phyloP scores from a whole-genome alignment of 495 filamentous ascomycete genomes.

The Podospora sp. region DNA sequence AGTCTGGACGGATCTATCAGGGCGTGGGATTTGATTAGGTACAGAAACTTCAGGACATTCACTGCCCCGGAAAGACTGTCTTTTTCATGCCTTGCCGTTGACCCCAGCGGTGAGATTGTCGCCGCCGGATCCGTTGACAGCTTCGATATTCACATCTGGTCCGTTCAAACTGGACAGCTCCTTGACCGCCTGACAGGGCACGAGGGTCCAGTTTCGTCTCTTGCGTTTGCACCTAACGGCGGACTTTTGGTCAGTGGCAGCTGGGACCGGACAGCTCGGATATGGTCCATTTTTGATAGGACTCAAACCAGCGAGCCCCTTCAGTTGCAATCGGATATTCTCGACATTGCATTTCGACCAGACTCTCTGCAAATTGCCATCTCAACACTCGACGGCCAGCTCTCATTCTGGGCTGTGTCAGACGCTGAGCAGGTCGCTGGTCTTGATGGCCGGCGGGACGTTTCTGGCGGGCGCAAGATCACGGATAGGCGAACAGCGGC shows the following conservation, averaged over 20 bases:
- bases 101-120: constrained; percentile 92
- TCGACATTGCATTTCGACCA: constrained; percentile 83
- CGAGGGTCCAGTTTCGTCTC: constrained; percentile 84
- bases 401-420: constrained; percentile 92
- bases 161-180: constrained; percentile 94
- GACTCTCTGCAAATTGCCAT: constrained; percentile 90
- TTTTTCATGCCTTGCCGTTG: constrained; percentile 93
- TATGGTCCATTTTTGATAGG: constrained; percentile 92
- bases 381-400: constrained; percentile 87
- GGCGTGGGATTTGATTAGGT: constrained; percentile 95
- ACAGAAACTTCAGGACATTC: constrained; percentile 95
- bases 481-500: constrained; percentile 88
- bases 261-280: constrained; percentile 91
- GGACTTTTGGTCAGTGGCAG: constrained; percentile 82
- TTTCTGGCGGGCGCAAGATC: constrained; percentile 87
- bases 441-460: constrained; percentile 85
- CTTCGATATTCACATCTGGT: constrained; percentile 97
- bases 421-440: constrained; percentile 81
- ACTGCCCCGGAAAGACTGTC: constrained; percentile 88
- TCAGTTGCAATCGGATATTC: constrained; percentile 84
- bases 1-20: constrained; percentile 91
- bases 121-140: constrained; percentile 94
- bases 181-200: constrained; percentile 90
- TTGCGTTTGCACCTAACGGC: constrained; percentile 87
- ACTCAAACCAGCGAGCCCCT: constrained; percentile 94